These are phyloP conservation scores for Xylariales sp. DNA, from an alignment of 2,329 filamentous ascomycete genomes.

Conservation along the genomic window DNA sequence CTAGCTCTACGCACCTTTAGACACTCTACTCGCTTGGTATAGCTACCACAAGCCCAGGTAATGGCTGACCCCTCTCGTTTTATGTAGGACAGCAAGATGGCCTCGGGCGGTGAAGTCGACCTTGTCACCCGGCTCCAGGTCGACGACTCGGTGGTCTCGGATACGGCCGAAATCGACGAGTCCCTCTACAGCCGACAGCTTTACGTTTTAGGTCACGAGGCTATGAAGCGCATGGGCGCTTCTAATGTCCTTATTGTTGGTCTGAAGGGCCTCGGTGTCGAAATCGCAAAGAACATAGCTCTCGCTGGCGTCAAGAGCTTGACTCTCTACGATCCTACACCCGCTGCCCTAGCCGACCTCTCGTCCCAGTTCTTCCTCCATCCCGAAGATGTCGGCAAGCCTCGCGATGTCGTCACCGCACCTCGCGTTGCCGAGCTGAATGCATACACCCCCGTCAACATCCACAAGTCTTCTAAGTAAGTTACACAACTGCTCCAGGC, in stretches of 20 bases:
- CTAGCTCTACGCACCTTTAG: not conserved
- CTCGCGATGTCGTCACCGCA: constrained; percentile 85
- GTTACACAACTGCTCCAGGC: constrained; percentile 27
- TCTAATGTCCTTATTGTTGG: constrained; percentile 95
- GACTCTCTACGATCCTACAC: constrained; percentile 89
- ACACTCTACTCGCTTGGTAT: not conserved
- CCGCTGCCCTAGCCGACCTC: constrained; percentile 85
- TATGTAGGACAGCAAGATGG: constrained; percentile 62
- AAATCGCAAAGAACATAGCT: constrained; percentile 98
- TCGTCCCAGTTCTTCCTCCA: constrained; percentile 98
- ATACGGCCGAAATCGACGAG: constrained; percentile 73
- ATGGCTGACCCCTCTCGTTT: constrained; percentile 39
- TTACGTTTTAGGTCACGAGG: constrained; percentile 78
- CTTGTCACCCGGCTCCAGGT: constrained; percentile 74
- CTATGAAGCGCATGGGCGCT: constrained; percentile 99
- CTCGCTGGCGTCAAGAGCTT: constrained; percentile 98
- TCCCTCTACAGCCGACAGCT: constrained; percentile 80
- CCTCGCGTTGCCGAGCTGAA: constrained; percentile 95
- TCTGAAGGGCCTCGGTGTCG: constrained; percentile 92
- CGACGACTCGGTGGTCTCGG: constrained; percentile 66
- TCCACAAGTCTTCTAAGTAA: constrained; percentile 73
- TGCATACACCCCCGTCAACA: constrained; percentile 89
- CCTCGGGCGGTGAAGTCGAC: constrained; percentile 64
- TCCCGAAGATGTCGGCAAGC: constrained; percentile 88
- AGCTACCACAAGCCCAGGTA: not conserved